Base-by-base conservation (phyloP, 768 basidiomycete species). In the Termitomyces sp. region DNA sequence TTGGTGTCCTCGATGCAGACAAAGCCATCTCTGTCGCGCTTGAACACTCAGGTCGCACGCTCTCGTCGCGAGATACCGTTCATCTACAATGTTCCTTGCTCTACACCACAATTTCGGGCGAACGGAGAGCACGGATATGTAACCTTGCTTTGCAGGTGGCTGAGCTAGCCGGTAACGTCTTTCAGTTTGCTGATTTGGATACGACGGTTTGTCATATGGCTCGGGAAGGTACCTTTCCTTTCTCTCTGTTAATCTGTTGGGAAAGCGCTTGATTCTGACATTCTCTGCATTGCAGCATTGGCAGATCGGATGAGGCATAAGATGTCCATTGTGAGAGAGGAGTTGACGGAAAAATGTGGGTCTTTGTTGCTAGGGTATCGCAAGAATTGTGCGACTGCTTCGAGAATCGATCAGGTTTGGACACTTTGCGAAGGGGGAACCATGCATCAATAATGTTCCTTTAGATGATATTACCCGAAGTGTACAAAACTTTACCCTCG, bases 381-480 rank as follows among this genome's bases (percentile, higher is more conserved):
- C 35, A 85, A 83, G 60, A 85, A 93, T 63, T 98, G 97, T 70
- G 94, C 95, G 0, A 80, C 91, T 33, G 80, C 89, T 0, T 88
- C 91, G 0, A 77, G 84, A 4, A 74, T 80, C 0, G 88, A 89
- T 5, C 96, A 98, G 78, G 96, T 94, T 62, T 64, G 79, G 43
- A 30, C 1, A 32, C 12, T 40, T 30, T 44, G 26, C 49, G 40
- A 43, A 18, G 50, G 13, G 32, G 33, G 38, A 33, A 41, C 9
- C 28, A 28, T 59, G 10, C 43, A 33, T 28, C 62, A 46, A 50
- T 36, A 53, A 23, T 59, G 65, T 61, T 47, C 64, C 41, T 52
- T 59, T 13, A 99, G 96, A 74, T 99, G 61, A 90, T 99, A 61
- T 84, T 99, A 28, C 97, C 97, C 6, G 97, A 98, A 73, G 88